Evolutionary conservation across 345 rosid species (phyloP).

Genomic region (Psidium friedrichsthalianum): DNA sequence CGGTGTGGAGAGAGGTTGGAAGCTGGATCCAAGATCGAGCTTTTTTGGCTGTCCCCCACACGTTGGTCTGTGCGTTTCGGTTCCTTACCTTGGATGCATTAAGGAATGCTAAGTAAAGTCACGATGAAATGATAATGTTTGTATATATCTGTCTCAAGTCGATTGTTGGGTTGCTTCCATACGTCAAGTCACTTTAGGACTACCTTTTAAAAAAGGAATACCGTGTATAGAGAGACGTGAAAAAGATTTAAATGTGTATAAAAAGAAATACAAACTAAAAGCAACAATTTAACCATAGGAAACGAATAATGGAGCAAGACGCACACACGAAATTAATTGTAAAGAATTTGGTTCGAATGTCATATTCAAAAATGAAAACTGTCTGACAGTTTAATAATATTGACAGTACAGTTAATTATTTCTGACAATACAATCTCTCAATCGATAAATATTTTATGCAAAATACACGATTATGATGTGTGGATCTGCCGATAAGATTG

Average conservation of each 20-base stretch:
- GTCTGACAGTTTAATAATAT: too few relatives aligned
- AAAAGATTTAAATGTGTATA: background rate
- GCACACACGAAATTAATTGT: background rate
- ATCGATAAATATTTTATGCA: too few relatives aligned
- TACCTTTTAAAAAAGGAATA: slow-evolving; percentile 21
- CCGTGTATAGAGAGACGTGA: slow-evolving; percentile 5
- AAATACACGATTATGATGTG: too few relatives aligned
- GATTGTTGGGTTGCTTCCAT: background rate
- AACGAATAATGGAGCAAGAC: background rate
- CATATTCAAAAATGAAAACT: too few relatives aligned
- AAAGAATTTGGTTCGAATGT: background rate
- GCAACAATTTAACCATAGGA: background rate
- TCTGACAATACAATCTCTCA: too few relatives aligned
- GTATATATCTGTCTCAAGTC: background rate
- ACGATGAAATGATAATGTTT: background rate
- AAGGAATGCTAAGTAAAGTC: background rate
- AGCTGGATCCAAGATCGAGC: slow-evolving; percentile 1
- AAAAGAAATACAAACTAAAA: background rate
- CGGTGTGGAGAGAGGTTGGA: background rate
- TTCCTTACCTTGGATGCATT: background rate
- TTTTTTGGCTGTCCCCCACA: slow-evolving; percentile 8
- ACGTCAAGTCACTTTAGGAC: background rate
- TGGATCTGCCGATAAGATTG: too few relatives aligned
- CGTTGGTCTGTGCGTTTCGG: background rate
- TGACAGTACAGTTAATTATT: too few relatives aligned